Conservation (phyloP, 495 filamentous ascomycete species). For the Chaetomidium leptoderma region DNA sequence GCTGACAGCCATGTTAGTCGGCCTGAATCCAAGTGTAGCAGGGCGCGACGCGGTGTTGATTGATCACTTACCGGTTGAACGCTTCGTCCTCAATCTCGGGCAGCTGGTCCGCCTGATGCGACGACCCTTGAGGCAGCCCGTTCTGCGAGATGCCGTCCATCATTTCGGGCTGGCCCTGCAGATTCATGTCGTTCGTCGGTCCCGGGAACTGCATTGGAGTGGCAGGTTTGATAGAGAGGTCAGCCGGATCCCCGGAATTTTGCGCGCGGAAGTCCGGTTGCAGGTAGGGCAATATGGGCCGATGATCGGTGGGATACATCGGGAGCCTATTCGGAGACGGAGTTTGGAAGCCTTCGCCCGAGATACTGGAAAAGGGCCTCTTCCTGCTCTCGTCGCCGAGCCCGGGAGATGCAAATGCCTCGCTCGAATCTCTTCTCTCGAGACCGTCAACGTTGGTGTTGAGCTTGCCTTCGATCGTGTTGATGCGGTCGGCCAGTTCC, state of each 20-base stretch:
- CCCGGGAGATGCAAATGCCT: constrained; percentile 35
- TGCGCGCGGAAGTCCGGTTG: constrained; percentile 27
- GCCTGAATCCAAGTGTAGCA: not conserved
- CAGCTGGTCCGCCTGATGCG: constrained; percentile 26
- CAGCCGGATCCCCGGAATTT: constrained; percentile 37
- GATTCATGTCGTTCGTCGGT: constrained; percentile 14
- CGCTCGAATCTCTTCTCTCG: constrained; percentile 35
- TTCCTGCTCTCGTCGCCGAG: constrained; percentile 40
- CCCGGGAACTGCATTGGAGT: constrained; percentile 29
- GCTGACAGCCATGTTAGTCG: constrained; percentile 34
- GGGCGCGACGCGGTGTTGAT: too few species aligned
- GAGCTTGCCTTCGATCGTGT: constrained; percentile 69
- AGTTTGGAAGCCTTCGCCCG: constrained; percentile 36
- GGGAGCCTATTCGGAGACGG: constrained; percentile 32
- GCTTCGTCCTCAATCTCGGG: constrained; percentile 43
- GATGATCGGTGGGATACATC: constrained; percentile 35
- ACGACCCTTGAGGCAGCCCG: constrained; percentile 26
- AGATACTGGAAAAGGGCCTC: constrained; percentile 46
- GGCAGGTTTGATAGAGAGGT: constrained; percentile 32
- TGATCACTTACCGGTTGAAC: constrained; percentile 43
- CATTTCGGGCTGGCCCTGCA: constrained; percentile 29
- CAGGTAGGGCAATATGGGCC: constrained; percentile 40
- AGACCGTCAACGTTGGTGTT: constrained; percentile 28
- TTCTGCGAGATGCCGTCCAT: constrained; percentile 20
- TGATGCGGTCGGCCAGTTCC: constrained; percentile 83